A percentile compares a stretch with the other conserved stretches of the same genome.
Conservation (phyloP, 2,329 filamentous ascomycete species). For the Xylariaceae sp. region DNA sequence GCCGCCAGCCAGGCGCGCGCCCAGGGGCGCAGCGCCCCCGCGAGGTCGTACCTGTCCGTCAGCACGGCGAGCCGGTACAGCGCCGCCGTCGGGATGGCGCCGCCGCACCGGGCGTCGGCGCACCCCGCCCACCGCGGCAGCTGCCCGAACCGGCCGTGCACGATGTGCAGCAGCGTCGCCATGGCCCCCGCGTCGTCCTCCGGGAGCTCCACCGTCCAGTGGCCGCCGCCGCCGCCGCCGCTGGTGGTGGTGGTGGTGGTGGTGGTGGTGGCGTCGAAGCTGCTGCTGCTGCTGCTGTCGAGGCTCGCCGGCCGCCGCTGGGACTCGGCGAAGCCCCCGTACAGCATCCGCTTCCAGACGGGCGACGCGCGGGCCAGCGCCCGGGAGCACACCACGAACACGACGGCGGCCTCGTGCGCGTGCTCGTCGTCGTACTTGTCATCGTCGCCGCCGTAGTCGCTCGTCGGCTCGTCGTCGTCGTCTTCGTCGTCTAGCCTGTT, state of each 20-base stretch:
- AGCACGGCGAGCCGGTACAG: slow-evolving; percentile 17
- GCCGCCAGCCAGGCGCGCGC: slow-evolving; percentile 11
- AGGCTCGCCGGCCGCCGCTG: no score
- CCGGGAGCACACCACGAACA: slow-evolving; percentile 17
- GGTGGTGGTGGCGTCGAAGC: no score
- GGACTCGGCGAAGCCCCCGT: slow-evolving; percentile 18
- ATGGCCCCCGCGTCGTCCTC: slow-evolving; percentile 24
- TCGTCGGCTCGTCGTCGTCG: not conserved
- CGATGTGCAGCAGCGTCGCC: slow-evolving; percentile 23
- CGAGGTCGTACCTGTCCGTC: slow-evolving; percentile 21
- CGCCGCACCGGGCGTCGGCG: no score
- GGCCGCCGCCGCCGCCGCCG: no score
- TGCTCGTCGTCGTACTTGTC: slow-evolving; percentile 2
- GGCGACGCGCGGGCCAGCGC: slow-evolving; percentile 16
- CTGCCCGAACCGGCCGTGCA: slow-evolving; percentile 20
- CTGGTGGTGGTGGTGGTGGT: no score
- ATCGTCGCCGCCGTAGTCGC: slow-evolving; percentile 1
- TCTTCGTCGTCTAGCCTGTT: not conserved
- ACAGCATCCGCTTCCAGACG: slow-evolving; percentile 17
- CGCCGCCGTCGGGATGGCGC: slow-evolving; percentile 1
- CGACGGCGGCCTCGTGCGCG: slow-evolving; percentile 3
- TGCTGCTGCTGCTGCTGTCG: no score
- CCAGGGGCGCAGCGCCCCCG: slow-evolving; percentile 15
- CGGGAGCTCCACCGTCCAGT: slow-evolving; percentile 21
- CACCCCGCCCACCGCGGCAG: slow-evolving; percentile 10